A percentile compares a stretch with the other conserved stretches of the same genome.
phyloP scores from a whole-genome alignment of 2,329 filamentous ascomycete genomes.

The Biscogniauxia marginata region DNA sequence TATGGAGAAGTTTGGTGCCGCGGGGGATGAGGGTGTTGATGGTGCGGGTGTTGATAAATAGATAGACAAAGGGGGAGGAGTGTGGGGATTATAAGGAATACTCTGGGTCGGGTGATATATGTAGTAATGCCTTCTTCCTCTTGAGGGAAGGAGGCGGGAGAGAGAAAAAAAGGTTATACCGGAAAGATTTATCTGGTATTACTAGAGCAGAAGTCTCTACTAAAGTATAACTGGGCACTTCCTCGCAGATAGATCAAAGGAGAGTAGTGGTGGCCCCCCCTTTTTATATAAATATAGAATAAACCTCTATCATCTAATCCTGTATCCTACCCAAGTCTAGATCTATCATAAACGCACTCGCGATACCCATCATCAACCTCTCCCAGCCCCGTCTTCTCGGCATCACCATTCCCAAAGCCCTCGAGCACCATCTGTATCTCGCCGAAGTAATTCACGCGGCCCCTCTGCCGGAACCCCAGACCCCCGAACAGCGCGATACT shows the following conservation, averaged over 20 bases:
- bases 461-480: slow-evolving; percentile 52
- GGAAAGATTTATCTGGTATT: too few relatives aligned
- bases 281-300: too few relatives aligned
- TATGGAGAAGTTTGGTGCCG: slow-evolving; percentile 44
- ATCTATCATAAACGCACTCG: slow-evolving; percentile 15
- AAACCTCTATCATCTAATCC: neutral
- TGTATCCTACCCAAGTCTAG: neutral
- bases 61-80: neutral
- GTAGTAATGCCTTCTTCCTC: neutral
- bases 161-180: too few relatives aligned
- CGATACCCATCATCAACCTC: slow-evolving; percentile 7
- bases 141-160: neutral
- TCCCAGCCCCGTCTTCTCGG: neutral
- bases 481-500: slow-evolving; percentile 52
- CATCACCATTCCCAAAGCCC: slow-evolving; percentile 20
- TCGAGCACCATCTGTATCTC: slow-evolving; percentile 52
- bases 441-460: slow-evolving; percentile 58
- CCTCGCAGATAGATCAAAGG: neutral
- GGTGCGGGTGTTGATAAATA: neutral
- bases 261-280: neutral
- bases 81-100: neutral
- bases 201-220: neutral
- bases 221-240: neutral
- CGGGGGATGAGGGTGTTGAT: neutral
- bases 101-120: neutral